Evolutionary conservation across 495 filamentous ascomycete genomes (phyloP), one percentile per base, ranked within the genome.

Genomic region (Hyaloscypha finlandica): DNA sequence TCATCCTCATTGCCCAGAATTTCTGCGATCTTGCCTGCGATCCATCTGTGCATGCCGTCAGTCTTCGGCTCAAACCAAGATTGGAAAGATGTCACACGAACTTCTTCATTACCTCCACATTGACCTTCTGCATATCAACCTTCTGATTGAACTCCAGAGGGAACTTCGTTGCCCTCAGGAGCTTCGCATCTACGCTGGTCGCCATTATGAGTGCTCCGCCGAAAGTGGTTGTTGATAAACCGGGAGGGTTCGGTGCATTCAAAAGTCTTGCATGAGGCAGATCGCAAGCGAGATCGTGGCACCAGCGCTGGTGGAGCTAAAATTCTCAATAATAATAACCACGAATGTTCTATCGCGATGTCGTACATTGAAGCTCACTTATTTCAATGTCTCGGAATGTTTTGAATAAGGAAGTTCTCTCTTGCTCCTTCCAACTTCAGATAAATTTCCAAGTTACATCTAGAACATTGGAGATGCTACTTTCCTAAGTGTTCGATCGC

Each of bases 81-180:
- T n/a, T 12, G 58, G 37, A 6, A 51, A 8, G 35, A 6, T 22
- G 30, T 55, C 52, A 61, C 54, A 76, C 85, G 70, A 75, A 97
- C 92, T 93, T 96, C 84, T 97, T 97, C 88, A 98, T 94, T 64
- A 98, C 92, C 77, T 96, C 93, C 29, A 97, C 81, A 72, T 97
- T 97, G 75, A 98, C 92, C 80, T 98, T 99, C 65, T 86, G 85
- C 89, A 95, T 96, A 80, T 99, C 94, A 51, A 99, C 96, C 83
- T 97, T 97, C 76, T 90, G 86, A 73, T 84, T 94, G 78, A 97
- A 98, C 77, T 98, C 95, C 9, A 89, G 85, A 56, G 95, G 95
- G 72, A 97, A 97, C 75, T 97, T 97, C 63, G 92, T 97, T 77
- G 86, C 84, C 84, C 89, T 90, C 54, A 96, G 81, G 75, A 95